Evolutionary conservation across 129 eudicot genomes (phyloP).

Genomic region (Arctium minus): DNA sequence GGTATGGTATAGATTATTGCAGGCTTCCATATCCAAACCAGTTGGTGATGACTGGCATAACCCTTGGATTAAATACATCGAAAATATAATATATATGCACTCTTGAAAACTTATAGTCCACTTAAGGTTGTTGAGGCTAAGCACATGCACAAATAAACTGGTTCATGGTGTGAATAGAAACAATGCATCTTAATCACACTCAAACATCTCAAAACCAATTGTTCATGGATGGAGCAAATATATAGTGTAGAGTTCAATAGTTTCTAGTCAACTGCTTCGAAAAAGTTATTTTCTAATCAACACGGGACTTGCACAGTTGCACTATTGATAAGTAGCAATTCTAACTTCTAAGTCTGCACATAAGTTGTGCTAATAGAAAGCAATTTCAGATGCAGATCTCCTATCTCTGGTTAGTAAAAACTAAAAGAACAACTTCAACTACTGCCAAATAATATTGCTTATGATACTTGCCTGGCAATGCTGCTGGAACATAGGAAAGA

Average conservation of each 20-base stretch:
- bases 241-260: neutral
- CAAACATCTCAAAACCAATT: neutral
- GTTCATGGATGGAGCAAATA: neutral
- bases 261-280: neutral
- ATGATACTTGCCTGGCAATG: conserved; percentile 78
- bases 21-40: neutral
- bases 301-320: neutral
- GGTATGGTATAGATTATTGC: neutral
- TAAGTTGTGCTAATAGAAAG: neutral
- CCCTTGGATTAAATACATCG: neutral
- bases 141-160: neutral
- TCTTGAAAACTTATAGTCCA: neutral
- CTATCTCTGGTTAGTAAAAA: neutral
- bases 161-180: neutral
- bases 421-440: neutral
- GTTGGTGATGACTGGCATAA: neutral
- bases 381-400: neutral
- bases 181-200: neutral
- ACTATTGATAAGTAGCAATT: neutral
- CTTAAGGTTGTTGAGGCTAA: neutral
- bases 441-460: neutral
- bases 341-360: neutral
- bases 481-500: conserved; percentile 78
- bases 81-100: no score
- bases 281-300: neutral